Conservation (phyloP, 345 rosid genomes). For the Viola odorata region DNA sequence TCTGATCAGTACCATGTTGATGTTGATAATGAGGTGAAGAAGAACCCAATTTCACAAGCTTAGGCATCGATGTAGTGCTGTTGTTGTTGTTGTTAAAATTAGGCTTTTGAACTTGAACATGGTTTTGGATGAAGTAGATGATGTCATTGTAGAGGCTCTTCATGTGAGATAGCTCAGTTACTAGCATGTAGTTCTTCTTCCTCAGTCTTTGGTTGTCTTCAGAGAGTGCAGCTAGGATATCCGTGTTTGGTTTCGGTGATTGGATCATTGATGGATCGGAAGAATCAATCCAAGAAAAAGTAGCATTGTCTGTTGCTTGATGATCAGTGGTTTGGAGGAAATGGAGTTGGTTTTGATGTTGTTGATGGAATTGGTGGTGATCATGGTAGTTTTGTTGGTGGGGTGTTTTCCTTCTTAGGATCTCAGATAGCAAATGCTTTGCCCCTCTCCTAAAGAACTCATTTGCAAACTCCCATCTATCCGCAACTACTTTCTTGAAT, state of each 20-base stretch:
- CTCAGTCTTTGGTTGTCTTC: constrained; percentile 50
- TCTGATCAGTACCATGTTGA: too few relatives aligned
- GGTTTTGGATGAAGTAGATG: constrained; percentile 57
- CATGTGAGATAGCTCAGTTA: constrained; percentile 58
- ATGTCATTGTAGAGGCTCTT: constrained; percentile 56
- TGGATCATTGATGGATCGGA: constrained; percentile 7
- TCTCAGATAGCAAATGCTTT: constrained; percentile 48
- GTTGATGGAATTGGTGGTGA: constrained; percentile 2
- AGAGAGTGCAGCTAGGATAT: constrained; percentile 33
- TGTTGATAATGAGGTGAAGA: background rate
- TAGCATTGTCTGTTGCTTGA: background rate
- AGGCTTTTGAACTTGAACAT: constrained; percentile 26
- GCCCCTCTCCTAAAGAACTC: constrained; percentile 51
- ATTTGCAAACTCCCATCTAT: constrained; percentile 69
- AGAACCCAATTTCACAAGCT: constrained; percentile 29
- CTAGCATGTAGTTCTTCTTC: constrained; percentile 41
- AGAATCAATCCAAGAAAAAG: constrained; percentile 16
- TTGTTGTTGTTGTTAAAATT: background rate
- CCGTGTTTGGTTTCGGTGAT: constrained; percentile 9
- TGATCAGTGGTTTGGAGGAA: constrained; percentile 17
- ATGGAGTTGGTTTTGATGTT: background rate
- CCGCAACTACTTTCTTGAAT: constrained; percentile 52
- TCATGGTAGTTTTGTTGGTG: constrained; percentile 19
- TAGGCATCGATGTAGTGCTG: background rate
- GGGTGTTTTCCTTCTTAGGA: constrained; percentile 48